Evolutionary conservation across 768 basidiomycete species (phyloP).

Genomic region (Lactifluus volemus): DNA sequence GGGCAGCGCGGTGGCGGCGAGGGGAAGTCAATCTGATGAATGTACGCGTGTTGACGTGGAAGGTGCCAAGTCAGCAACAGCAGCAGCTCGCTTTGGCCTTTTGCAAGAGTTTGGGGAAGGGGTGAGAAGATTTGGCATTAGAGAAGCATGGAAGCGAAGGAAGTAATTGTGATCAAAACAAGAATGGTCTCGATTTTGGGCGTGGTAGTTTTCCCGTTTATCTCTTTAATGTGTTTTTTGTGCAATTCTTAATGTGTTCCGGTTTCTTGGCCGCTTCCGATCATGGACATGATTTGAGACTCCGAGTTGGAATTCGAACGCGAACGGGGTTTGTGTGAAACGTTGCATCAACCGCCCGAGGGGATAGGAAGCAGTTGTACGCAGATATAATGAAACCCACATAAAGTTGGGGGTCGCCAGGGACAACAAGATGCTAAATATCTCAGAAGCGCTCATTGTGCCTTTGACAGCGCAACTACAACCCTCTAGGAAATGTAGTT

Average conservation of each 20-base stretch:
- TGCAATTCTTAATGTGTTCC: too few relatives aligned
- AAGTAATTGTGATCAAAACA: constrained; percentile 22
- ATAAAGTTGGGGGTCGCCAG: too few relatives aligned
- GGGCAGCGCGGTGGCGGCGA: constrained; percentile 30
- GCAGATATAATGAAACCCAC: too few relatives aligned
- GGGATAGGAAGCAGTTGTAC: neutral
- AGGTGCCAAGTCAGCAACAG: constrained; percentile 24
- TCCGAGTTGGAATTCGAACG: neutral
- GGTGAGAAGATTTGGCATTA: constrained; percentile 39
- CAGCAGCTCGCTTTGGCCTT: constrained; percentile 32
- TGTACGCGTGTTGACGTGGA: constrained; percentile 26
- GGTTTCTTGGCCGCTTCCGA: neutral
- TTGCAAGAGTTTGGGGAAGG: constrained; percentile 34
- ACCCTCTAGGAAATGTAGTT: too few relatives aligned
- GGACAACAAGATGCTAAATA: too few relatives aligned
- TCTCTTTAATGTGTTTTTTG: neutral
- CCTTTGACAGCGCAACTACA: too few relatives aligned
- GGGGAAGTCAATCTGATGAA: constrained; percentile 40
- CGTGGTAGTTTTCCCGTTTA: neutral
- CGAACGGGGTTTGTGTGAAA: neutral
- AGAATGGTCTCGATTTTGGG: neutral
- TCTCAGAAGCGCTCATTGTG: too few relatives aligned
- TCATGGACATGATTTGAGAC: neutral
- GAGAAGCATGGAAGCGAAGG: constrained; percentile 41
- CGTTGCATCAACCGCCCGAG: neutral